Evolutionary conservation across 2,329 filamentous ascomycete genomes (phyloP).

Genomic region (Bipolaris gigantea): DNA sequence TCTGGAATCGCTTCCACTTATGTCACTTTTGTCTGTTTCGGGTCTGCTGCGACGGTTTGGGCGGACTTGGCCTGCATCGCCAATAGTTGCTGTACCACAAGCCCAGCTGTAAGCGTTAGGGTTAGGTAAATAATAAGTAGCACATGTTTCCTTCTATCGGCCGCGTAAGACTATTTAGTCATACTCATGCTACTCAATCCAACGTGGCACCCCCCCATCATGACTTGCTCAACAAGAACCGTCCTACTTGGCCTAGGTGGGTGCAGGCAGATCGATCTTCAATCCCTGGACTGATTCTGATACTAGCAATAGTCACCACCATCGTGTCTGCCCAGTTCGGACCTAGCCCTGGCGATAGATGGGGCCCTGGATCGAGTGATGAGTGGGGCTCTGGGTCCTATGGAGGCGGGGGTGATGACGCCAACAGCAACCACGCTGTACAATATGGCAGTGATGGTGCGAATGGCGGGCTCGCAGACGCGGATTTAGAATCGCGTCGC

Average conservation of each 20-base stretch:
- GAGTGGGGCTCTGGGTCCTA: slow-evolving; percentile 7
- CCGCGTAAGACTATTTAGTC: not conserved
- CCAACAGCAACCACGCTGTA: slow-evolving; percentile 1
- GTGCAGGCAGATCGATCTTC: not conserved
- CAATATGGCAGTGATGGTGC: slow-evolving; percentile 3
- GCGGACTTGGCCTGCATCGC: slow-evolving; percentile 14
- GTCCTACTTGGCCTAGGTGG: slow-evolving; percentile 21
- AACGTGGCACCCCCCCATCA: slow-evolving; percentile 6
- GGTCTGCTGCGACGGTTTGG: slow-evolving; percentile 6
- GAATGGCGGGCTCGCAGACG: slow-evolving; percentile 3
- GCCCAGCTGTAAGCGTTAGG: slow-evolving; percentile 1
- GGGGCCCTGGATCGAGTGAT: slow-evolving; percentile 12
- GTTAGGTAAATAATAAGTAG: slow-evolving; percentile 10
- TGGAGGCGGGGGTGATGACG: slow-evolving; percentile 7
- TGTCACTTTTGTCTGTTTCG: slow-evolving; percentile 20
- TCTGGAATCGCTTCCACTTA: slow-evolving; percentile 10
- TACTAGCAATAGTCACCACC: slow-evolving; percentile 12
- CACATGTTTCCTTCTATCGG: not conserved
- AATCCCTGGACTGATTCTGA: slow-evolving; percentile 5
- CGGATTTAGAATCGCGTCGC: slow-evolving; percentile 9
- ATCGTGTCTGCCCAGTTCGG: slow-evolving; percentile 21
- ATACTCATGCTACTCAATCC: not conserved
- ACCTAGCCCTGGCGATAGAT: slow-evolving; percentile 5
- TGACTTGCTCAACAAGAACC: slow-evolving; percentile 11
- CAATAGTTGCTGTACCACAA: slow-evolving; percentile 2